These are phyloP conservation scores for Aegilops sharonensis DNA, from an alignment of 176 grass and related monocot genomes.

Conservation along the genomic window DNA sequence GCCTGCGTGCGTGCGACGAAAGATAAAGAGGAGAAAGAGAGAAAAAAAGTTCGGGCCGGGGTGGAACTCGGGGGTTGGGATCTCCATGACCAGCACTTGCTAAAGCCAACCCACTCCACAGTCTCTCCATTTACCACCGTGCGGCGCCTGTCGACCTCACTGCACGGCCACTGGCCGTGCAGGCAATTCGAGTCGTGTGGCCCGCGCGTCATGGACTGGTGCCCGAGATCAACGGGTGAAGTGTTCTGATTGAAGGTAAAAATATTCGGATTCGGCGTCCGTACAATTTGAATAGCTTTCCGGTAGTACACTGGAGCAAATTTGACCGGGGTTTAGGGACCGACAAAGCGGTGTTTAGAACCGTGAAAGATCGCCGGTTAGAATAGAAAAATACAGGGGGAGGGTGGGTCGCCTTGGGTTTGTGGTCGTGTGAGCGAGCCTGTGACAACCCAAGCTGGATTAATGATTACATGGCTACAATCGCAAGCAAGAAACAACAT, in stretches of 20 bases:
- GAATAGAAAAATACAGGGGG: not conserved
- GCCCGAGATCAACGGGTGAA: too few relatives aligned
- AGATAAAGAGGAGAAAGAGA: not conserved
- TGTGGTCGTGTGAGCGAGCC: not conserved
- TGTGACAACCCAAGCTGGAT: constrained; percentile 16
- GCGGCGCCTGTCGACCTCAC: not conserved
- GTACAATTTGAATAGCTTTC: not conserved
- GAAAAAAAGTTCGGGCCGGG: not conserved
- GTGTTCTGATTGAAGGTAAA: too few relatives aligned
- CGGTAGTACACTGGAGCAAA: not conserved
- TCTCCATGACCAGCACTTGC: constrained; percentile 35
- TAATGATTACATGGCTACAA: constrained; percentile 24
- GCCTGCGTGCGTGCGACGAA: not conserved
- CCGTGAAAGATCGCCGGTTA: not conserved
- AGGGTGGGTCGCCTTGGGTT: not conserved
- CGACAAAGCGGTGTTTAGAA: constrained; percentile 61
- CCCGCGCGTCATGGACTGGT: not conserved
- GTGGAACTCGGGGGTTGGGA: constrained; percentile 10
- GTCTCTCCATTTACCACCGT: not conserved
- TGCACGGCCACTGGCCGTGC: not conserved
- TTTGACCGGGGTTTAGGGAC: constrained; percentile 50
- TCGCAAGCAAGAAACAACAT: constrained; percentile 36
- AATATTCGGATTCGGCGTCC: not conserved
- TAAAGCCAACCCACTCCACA: not conserved
- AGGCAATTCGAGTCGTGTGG: not conserved